Conservation (phyloP, 441 rosid species). For the Capsella rubella region DNA sequence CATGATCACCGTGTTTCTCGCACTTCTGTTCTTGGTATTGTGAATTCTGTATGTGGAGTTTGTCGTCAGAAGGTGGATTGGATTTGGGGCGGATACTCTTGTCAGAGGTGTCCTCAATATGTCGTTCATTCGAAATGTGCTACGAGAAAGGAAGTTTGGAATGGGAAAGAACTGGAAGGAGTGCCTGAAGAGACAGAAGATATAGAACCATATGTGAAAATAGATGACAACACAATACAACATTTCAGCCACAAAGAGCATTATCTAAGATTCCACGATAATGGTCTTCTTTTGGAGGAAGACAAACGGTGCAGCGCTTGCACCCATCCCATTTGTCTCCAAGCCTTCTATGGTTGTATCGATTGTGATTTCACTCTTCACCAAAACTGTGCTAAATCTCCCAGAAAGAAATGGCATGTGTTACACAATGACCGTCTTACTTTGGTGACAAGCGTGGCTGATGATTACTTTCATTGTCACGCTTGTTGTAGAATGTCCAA, state of each 20-base stretch:
- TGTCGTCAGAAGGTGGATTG: background rate
- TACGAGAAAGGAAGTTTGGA: background rate
- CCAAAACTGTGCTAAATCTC: slow-evolving; percentile 13
- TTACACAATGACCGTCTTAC: background rate
- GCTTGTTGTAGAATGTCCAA: background rate
- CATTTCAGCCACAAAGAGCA: slow-evolving; percentile 13
- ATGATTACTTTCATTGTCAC: rapidly evolving
- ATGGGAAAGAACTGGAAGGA: background rate
- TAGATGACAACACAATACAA: slow-evolving; percentile 6
- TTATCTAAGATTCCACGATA: background rate
- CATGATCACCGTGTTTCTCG: background rate
- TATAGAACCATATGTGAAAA: background rate
- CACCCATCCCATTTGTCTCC: background rate
- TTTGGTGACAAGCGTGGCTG: background rate
- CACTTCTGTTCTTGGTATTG: background rate
- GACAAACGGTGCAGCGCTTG: background rate
- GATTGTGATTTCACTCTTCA: slow-evolving; percentile 24
- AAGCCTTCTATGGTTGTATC: slow-evolving; percentile 6
- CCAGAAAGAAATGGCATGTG: background rate
- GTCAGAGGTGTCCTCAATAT: background rate
- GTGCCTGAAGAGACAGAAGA: background rate
- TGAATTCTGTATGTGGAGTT: background rate
- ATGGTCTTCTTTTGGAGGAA: background rate
- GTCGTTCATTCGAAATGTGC: background rate
- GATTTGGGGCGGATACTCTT: background rate